Base-by-base conservation (phyloP, 306 rosid species). In the Vigna trinervia region DNA sequence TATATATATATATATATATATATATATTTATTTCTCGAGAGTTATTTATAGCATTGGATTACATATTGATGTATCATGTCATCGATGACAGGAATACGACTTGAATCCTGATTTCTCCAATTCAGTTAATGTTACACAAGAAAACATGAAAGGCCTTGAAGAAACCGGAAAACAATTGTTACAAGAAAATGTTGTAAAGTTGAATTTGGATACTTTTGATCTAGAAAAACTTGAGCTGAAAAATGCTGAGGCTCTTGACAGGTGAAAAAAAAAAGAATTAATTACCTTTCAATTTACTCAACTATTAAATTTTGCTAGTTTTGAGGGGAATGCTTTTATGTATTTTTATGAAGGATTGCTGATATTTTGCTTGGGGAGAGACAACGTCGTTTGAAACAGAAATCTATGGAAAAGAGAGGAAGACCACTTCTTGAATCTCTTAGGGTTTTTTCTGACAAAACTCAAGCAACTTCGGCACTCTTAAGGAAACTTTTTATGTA, bases 271-370 rank as follows among this genome's bases (percentile, higher is more conserved):
- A 39, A 7, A 39, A 8, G 45, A 39, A 39, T 1, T 5, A 0
- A 39, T 39, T 5, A 7, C 45, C 45, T 39, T 39, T 8, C 8
- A 8, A 8, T 39, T 39, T 36, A 36, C 41, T 36, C 41, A 36
- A 36, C 6, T 36, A 36, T 36, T 36, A 36, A 36, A 0, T 36
- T 36, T 36, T 5, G 1, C 41, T 36, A 5, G 41, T 30, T 45
- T 56, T 10, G 38, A 26, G 41, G 20, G 0, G 13, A 10, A 0
- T 2, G 5, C 0, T 6, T 47, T 17, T 34, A 11, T 28, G 3
- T 34, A 5, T 39, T 39, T 60, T 15, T 38, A 26, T 56, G 23
- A 47, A 74, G 84, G 30, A 4, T 81, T 17, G 84, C 72, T 74
- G 19, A 23, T 0, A 23, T 11, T 47, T 46, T 81, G 15, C 8